phyloP scores from a whole-genome alignment of 768 basidiomycete genomes.

The Holtermanniella nyarrowii region DNA sequence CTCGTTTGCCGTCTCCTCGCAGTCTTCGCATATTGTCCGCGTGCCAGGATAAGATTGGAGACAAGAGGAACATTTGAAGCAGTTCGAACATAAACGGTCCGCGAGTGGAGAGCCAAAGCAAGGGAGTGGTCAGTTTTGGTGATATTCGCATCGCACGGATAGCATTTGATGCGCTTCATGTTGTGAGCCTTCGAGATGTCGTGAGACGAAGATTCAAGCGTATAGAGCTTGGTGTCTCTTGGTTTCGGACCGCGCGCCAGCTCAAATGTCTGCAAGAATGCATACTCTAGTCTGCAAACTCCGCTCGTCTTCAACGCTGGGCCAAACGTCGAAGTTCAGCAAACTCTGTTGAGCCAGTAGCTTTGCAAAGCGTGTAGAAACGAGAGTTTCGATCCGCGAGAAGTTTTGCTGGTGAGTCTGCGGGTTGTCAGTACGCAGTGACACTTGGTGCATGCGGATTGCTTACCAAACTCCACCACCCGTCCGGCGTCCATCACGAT shows the following conservation, averaged over 20 bases:
- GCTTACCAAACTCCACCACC: constrained; percentile 35
- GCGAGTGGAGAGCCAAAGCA: background rate
- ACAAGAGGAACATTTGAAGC: background rate
- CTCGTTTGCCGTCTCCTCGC: background rate
- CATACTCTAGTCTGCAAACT: background rate
- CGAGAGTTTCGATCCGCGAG: constrained; percentile 15
- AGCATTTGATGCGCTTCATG: background rate
- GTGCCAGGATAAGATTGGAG: background rate
- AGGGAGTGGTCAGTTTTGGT: background rate
- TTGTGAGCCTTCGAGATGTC: background rate
- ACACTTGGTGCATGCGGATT: background rate
- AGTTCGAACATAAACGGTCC: background rate
- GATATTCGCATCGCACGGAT: background rate
- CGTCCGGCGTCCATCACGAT: constrained; percentile 30
- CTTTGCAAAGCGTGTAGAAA: constrained; percentile 31
- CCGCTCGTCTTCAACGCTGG: background rate
- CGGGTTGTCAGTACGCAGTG: background rate
- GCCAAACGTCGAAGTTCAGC: background rate
- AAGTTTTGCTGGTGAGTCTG: constrained; percentile 27
- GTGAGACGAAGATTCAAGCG: background rate
- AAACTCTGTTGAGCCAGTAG: constrained; percentile 9
- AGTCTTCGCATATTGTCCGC: background rate
- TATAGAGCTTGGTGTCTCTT: background rate
- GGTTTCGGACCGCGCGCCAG: background rate
- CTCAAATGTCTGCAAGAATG: too few species aligned